phyloP scores from a whole-genome alignment of 2,329 filamentous ascomycete genomes.

The Ceratocystis harringtonii region DNA sequence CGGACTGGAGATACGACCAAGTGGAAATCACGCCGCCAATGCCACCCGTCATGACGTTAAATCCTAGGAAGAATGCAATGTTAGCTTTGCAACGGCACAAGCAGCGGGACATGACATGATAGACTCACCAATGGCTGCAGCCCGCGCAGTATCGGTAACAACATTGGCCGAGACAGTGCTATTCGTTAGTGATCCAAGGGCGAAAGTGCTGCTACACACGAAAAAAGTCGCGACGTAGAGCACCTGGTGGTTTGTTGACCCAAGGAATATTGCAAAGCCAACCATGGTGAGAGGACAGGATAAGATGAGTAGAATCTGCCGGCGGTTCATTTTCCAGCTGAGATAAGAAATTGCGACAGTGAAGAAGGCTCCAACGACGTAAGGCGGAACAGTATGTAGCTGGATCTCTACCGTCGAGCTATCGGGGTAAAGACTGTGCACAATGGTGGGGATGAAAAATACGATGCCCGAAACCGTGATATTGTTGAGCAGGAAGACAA shows the following conservation, averaged over 20 bases:
- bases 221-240: constrained; percentile 51
- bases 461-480: constrained; percentile 52
- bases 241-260: constrained; percentile 29
- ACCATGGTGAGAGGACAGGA: constrained; percentile 43
- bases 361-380: constrained; percentile 47
- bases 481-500: constrained; percentile 50
- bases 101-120: not conserved
- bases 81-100: not conserved
- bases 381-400: constrained; percentile 49
- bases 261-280: constrained; percentile 51
- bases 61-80: not conserved
- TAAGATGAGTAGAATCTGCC: constrained; percentile 40
- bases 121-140: constrained; percentile 42
- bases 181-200: constrained; percentile 46
- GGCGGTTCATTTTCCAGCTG: constrained; percentile 40
- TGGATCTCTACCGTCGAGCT: constrained; percentile 44
- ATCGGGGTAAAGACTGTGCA: constrained; percentile 46
- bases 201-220: constrained; percentile 44
- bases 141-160: constrained; percentile 48
- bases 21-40: constrained; percentile 47
- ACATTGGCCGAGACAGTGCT: constrained; percentile 50
- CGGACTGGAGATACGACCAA: constrained; percentile 48
- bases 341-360: constrained; percentile 41
- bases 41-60: constrained; percentile 47
- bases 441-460: constrained; percentile 52